A percentile compares a stretch with the other conserved stretches of the same genome.
Conservation (phyloP, 345 rosid species). For the Gossypium raimondii region DNA sequence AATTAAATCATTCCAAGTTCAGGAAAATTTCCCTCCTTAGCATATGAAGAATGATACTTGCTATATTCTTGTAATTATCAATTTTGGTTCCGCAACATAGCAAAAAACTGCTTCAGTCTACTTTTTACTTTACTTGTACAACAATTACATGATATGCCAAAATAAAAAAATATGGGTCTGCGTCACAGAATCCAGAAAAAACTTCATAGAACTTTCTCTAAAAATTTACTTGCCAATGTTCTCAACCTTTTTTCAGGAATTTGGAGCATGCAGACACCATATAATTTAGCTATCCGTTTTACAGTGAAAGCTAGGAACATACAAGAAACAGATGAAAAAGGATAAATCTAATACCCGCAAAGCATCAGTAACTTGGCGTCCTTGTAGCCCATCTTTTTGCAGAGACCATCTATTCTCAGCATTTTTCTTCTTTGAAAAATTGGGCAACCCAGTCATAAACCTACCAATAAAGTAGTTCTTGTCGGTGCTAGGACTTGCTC, state of each 20-base stretch:
- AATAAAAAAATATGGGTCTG: neutral
- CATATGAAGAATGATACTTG: neutral
- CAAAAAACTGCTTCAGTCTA: neutral
- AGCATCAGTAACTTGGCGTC: slow-evolving; percentile 73
- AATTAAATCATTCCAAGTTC: neutral
- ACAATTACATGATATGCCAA: neutral
- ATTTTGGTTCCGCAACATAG: neutral
- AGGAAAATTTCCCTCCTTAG: neutral
- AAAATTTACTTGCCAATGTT: too few relatives aligned
- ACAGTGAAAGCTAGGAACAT: neutral
- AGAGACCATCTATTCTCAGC: slow-evolving; percentile 89
- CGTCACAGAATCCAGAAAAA: neutral
- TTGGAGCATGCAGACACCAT: neutral
- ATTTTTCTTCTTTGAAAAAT: slow-evolving; percentile 72
- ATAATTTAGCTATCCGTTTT: neutral
- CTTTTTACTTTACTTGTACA: neutral
- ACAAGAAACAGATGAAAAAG: neutral
- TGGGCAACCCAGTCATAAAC: slow-evolving; percentile 70
- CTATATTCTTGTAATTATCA: neutral
- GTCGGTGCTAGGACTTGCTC: slow-evolving; percentile 56
- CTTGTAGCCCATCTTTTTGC: slow-evolving; percentile 84
- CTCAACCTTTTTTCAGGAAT: neutral
- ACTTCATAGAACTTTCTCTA: neutral
- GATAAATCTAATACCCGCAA: slow-evolving; percentile 50
- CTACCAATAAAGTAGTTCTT: slow-evolving; percentile 91